A percentile compares a stretch with the other conserved stretches of the same genome.
Conservation (phyloP, 2,329 filamentous ascomycete species). For the Cucurbitaria berberidis region DNA sequence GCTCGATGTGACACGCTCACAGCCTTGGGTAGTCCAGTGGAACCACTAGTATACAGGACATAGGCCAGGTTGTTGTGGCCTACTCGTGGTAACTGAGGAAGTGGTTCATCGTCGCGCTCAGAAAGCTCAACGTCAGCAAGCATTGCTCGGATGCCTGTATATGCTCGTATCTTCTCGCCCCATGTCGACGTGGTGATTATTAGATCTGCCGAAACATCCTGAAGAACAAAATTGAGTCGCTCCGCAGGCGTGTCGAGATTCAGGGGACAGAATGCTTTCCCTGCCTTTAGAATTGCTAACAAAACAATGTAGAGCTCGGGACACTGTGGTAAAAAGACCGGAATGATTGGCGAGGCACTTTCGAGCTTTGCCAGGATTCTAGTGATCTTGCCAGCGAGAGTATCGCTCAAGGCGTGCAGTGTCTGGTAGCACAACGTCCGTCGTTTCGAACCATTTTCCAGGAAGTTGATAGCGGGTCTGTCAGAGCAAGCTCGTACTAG, state of each 20-base stretch:
- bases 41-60: conserved; percentile 92
- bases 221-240: conserved; percentile 77
- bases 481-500: conserved; percentile 60
- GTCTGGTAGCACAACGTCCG: conserved; percentile 65
- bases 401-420: conserved; percentile 65
- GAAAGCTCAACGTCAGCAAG: conserved; percentile 49
- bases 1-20: conserved; percentile 82
- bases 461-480: conserved; percentile 67
- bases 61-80: conserved; percentile 67
- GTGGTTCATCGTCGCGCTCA: conserved; percentile 24
- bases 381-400: conserved; percentile 56
- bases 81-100: conserved; percentile 16
- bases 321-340: conserved; percentile 78
- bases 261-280: conserved; percentile 85
- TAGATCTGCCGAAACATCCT: conserved; percentile 74
- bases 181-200: conserved; percentile 68
- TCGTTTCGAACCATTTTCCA: conserved; percentile 55
- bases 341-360: conserved; percentile 62
- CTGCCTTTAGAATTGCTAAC: conserved; percentile 78
- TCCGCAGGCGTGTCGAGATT: conserved; percentile 79
- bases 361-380: conserved; percentile 30
- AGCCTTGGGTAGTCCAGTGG: conserved; percentile 87
- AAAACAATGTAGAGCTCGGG: conserved; percentile 78
- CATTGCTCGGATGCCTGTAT: conserved; percentile 49
- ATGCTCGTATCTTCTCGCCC: conserved; percentile 45